These are phyloP conservation scores for Hypoxylon trugodes DNA, from an alignment of 495 filamentous ascomycete species.

Conservation along the genomic window DNA sequence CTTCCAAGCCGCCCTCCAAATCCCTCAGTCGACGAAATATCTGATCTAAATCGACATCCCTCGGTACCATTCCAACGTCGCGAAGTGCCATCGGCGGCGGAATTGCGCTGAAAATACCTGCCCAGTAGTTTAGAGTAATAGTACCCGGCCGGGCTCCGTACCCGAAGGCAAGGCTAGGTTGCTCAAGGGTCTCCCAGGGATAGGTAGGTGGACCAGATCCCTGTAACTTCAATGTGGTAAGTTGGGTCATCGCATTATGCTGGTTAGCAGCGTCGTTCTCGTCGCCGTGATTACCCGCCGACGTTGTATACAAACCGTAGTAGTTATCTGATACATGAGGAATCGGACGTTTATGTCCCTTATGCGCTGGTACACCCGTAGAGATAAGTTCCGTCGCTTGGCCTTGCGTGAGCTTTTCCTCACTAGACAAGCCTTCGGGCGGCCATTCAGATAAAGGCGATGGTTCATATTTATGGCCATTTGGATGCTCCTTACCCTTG, in stretches of 20 bases:
- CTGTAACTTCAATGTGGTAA: constrained; percentile 55
- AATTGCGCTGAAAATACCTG: constrained; percentile 57
- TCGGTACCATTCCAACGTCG: constrained; percentile 58
- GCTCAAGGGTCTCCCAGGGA: constrained; percentile 72
- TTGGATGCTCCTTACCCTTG: constrained; percentile 50
- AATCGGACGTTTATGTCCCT: constrained; percentile 55
- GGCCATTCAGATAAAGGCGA: constrained; percentile 58
- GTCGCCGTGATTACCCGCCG: constrained; percentile 54
- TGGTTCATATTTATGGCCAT: constrained; percentile 45
- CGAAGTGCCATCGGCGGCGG: constrained; percentile 58
- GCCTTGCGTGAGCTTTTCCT: constrained; percentile 54
- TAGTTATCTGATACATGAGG: constrained; percentile 59
- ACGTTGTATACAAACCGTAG: constrained; percentile 58
- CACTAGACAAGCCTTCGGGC: constrained; percentile 51
- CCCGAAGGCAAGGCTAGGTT: constrained; percentile 69
- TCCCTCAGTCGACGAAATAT: constrained; percentile 65
- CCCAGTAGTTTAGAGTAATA: constrained; percentile 68
- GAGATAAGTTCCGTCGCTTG: constrained; percentile 59
- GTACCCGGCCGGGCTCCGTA: constrained; percentile 67
- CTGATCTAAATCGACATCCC: constrained; percentile 59
- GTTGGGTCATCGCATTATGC: constrained; percentile 59
- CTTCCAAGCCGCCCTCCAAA: constrained; percentile 64
- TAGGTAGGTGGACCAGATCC: constrained; percentile 50
- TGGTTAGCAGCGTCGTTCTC: constrained; percentile 54
- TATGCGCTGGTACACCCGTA: constrained; percentile 55